A percentile compares a stretch with the other conserved stretches of the same genome.
Conservation (phyloP, 495 filamentous ascomycete genomes). For the Oleoguttula mirabilis region DNA sequence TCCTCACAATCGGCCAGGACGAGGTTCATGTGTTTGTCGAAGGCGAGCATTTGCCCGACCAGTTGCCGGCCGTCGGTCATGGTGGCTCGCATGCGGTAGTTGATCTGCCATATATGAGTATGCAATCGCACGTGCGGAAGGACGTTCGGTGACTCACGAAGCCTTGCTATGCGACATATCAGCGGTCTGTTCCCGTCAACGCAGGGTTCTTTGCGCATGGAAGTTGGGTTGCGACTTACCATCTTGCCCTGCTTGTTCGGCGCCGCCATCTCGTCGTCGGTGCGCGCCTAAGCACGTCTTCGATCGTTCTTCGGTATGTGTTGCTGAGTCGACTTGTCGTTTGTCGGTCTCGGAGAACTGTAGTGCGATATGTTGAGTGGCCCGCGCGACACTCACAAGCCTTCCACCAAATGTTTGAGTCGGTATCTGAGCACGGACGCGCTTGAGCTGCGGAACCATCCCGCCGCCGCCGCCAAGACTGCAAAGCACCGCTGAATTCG, state of each 20-base stretch:
- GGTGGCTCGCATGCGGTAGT: conserved; percentile 96
- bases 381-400: too few species aligned
- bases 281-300: conserved; percentile 59
- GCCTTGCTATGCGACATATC: conserved; percentile 60
- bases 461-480: too few species aligned
- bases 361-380: too few species aligned
- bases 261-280: conserved; percentile 58
- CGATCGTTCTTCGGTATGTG: too few species aligned
- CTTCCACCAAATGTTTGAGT: too few species aligned
- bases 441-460: too few species aligned
- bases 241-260: conserved; percentile 96
- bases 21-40: conserved; percentile 99
- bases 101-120: conserved; percentile 58
- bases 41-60: conserved; percentile 92
- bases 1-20: conserved; percentile 98
- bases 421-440: too few species aligned
- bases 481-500: too few species aligned
- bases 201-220: conserved; percentile 29
- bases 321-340: too few species aligned
- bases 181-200: conserved; percentile 66
- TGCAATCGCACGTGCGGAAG: background rate
- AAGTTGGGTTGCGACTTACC: conserved; percentile 49
- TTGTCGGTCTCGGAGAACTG: too few species aligned
- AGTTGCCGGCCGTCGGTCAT: conserved; percentile 93
- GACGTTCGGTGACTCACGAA: conserved; percentile 80